Percentiles rank a stretch among this genome's conserved stretches.
phyloP scores from a whole-genome alignment of 2,329 filamentous ascomycete genomes.

The Capronia americana region DNA sequence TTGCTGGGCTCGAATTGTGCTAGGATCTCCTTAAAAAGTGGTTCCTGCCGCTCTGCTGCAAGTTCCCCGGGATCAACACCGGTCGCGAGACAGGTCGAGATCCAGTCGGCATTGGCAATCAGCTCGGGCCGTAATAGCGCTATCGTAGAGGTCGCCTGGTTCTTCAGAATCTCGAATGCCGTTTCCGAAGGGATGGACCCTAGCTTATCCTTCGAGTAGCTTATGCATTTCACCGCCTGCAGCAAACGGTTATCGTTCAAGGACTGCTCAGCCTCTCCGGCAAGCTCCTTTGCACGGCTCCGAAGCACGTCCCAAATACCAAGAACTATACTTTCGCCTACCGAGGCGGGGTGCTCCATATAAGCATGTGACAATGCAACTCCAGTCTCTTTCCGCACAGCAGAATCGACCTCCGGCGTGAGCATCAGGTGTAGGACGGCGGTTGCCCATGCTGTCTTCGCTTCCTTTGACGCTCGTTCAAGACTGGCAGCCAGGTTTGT shows the following conservation, averaged over 20 bases:
- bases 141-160: conserved; percentile 76
- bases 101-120: conserved; percentile 82
- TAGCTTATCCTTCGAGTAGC: conserved; percentile 42
- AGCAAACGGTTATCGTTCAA: conserved; percentile 72
- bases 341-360: conserved; percentile 60
- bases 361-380: conserved; percentile 70
- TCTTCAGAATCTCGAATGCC: conserved; percentile 62
- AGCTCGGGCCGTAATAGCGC: conserved; percentile 80
- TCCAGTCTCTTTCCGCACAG: conserved; percentile 68
- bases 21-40: conserved; percentile 66
- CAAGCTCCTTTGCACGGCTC: conserved; percentile 44
- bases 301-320: conserved; percentile 83
- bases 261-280: conserved; percentile 42
- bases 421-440: conserved; percentile 80
- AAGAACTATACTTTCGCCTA: conserved; percentile 69
- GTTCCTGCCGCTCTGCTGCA: conserved; percentile 67
- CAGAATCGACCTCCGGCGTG: conserved; percentile 65
- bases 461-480: conserved; percentile 56
- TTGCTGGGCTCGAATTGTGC: conserved; percentile 32
- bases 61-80: conserved; percentile 83
- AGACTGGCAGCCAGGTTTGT: conserved; percentile 65
- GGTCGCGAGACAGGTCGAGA: conserved; percentile 80
- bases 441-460: conserved; percentile 79
- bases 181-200: conserved; percentile 45
- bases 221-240: conserved; percentile 60